phyloP scores from a whole-genome alignment of 2,329 filamentous ascomycete genomes.

The Epichloe baconii region DNA sequence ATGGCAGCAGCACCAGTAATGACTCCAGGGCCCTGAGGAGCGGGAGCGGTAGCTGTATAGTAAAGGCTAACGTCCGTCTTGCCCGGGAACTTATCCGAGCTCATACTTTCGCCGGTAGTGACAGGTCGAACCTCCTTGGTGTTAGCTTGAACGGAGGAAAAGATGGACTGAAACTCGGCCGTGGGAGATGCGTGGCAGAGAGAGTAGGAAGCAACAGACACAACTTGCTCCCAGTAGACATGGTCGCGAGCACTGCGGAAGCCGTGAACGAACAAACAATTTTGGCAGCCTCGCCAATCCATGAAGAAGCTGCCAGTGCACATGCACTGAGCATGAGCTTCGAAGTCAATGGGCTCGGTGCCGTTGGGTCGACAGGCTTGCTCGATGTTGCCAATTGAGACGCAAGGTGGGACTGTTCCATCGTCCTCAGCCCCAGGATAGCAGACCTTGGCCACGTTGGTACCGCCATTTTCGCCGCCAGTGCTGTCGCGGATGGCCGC shows the following conservation, averaged over 20 bases:
- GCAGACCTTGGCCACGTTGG: slow-evolving; percentile 5
- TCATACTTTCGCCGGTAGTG: slow-evolving; percentile 18
- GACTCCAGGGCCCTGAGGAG: slow-evolving; percentile 24
- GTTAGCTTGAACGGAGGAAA: slow-evolving; percentile 17
- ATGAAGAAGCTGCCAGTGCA: slow-evolving; percentile 30
- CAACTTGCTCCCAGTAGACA: slow-evolving; percentile 20
- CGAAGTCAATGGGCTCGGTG: slow-evolving; percentile 11
- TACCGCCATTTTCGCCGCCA: not conserved
- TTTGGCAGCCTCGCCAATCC: slow-evolving; percentile 28
- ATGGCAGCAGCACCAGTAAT: slow-evolving; percentile 28
- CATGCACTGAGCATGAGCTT: slow-evolving; percentile 25
- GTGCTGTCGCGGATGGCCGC: not conserved
- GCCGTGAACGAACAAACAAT: slow-evolving; percentile 28
- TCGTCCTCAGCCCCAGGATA: slow-evolving; percentile 2
- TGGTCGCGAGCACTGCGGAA: slow-evolving; percentile 22
- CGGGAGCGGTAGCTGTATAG: slow-evolving; percentile 22
- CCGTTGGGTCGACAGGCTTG: slow-evolving; percentile 18
- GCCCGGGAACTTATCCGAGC: slow-evolving; percentile 20
- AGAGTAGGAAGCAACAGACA: slow-evolving; percentile 19
- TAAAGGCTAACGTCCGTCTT: slow-evolving; percentile 29
- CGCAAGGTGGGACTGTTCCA: slow-evolving; percentile 14
- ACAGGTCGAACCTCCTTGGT: slow-evolving; percentile 9
- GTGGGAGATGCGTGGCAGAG: slow-evolving; percentile 27
- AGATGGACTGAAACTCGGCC: slow-evolving; percentile 21
- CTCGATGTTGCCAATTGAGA: slow-evolving; percentile 18